Evolutionary conservation across 176 grass and related monocot genomes (phyloP).

Genomic region (Cocos nucifera): DNA sequence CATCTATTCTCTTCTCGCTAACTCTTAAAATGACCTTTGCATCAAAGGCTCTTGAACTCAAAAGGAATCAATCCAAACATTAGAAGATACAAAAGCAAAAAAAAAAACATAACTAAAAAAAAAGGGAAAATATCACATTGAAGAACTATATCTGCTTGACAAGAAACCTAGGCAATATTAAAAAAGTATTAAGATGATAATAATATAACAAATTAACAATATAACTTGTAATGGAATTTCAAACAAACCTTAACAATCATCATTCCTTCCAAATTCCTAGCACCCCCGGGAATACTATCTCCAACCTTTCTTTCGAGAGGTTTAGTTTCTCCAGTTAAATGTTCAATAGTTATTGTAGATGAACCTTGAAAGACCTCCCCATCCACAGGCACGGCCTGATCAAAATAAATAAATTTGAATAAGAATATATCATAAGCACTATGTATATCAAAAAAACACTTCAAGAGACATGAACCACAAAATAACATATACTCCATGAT

Average conservation of each 20-base stretch:
- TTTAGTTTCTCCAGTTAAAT: constrained; percentile 90
- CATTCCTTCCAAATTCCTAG: constrained; percentile 96
- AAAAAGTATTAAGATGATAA: not conserved
- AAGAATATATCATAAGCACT: constrained; percentile 5
- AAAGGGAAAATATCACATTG: too few relatives aligned
- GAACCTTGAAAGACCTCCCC: constrained; percentile 97
- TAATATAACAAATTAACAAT: not conserved
- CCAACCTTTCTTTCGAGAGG: constrained; percentile 78
- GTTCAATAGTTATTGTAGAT: constrained; percentile 87
- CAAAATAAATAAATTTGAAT: constrained; percentile 12
- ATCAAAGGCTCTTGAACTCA: too few relatives aligned
- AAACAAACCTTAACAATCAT: constrained; percentile 83
- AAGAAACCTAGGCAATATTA: not conserved
- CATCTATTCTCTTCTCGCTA: too few relatives aligned
- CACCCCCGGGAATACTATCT: constrained; percentile 90
- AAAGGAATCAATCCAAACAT: too few relatives aligned
- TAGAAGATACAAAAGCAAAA: too few relatives aligned
- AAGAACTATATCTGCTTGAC: not conserved
- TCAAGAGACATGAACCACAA: too few relatives aligned
- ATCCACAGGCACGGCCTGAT: constrained; percentile 96
- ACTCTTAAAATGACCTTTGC: too few relatives aligned
- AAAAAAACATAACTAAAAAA: too few relatives aligned
- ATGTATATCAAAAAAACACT: not conserved
- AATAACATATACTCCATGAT: too few relatives aligned
- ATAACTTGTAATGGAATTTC: constrained; percentile 20